phyloP scores from a whole-genome alignment of 805 yeast species.

The Huiozyma sinensis region DNA sequence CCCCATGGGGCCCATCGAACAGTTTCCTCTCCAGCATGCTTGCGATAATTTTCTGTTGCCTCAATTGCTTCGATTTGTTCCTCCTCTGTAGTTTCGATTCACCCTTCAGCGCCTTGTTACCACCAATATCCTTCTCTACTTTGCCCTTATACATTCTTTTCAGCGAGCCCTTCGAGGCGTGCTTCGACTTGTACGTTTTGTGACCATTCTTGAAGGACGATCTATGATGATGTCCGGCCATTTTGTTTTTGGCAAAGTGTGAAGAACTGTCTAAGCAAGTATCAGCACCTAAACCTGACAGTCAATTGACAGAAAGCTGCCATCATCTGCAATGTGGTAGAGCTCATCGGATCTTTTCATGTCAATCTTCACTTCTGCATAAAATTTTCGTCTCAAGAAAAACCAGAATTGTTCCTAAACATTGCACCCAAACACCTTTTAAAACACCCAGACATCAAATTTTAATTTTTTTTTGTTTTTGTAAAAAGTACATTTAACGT shows the following conservation, averaged over 20 bases:
- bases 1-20: conserved; percentile 72
- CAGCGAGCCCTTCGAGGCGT: conserved; percentile 78
- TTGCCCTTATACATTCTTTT: conserved; percentile 79
- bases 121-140: conserved; percentile 55
- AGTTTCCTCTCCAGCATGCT: conserved; percentile 50
- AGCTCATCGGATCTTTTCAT: background rate
- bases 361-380: background rate
- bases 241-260: conserved; percentile 11
- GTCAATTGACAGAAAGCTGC: too few relatives aligned
- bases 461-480: too few relatives aligned
- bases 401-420: too few relatives aligned
- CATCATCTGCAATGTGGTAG: background rate
- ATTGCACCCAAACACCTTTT: too few relatives aligned
- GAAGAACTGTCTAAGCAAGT: background rate
- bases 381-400: background rate
- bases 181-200: conserved; percentile 85
- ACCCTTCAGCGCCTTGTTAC: conserved; percentile 23
- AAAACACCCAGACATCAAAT: too few relatives aligned
- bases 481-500: too few relatives aligned
- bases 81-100: conserved; percentile 55
- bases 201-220: conserved; percentile 74
- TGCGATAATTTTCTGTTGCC: conserved; percentile 56
- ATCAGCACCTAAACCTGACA: background rate
- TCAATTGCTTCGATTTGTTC: conserved; percentile 68
- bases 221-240: conserved; percentile 80